Conservation (phyloP, 192 early-diverging fungal genomes). For the Rhizoclosmatium sp. region DNA sequence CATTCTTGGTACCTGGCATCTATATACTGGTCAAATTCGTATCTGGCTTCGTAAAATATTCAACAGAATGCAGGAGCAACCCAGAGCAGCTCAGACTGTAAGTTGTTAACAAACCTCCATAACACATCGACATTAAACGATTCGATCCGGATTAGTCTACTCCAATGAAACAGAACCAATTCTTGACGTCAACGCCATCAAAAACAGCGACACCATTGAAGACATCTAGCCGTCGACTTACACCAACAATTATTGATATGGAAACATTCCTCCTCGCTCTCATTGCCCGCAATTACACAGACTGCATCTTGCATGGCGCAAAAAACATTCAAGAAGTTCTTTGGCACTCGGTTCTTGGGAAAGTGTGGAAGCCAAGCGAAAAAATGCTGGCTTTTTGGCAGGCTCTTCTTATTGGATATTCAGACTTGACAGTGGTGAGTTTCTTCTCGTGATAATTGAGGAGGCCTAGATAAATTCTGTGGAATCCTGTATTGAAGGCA, state of each 20-base stretch:
- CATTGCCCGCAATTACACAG: background rate
- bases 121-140: too few species aligned
- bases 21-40: slow-evolving; percentile 7
- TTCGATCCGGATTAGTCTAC: too few species aligned
- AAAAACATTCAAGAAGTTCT: background rate
- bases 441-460: background rate
- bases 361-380: background rate
- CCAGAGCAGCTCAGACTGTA: too few species aligned
- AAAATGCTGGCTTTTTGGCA: slow-evolving; percentile 6
- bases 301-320: background rate
- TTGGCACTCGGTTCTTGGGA: background rate
- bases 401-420: background rate
- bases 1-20: background rate
- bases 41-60: background rate
- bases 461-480: background rate
- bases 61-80: background rate
- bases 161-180: too few species aligned
- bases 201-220: background rate
- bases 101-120: too few species aligned
- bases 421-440: background rate
- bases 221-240: background rate
- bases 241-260: background rate
- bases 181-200: background rate
- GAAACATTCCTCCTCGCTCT: slow-evolving; percentile 10
- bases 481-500: background rate